Conservation (phyloP, 768 basidiomycete species). For the Crassisporium funariophilum region DNA sequence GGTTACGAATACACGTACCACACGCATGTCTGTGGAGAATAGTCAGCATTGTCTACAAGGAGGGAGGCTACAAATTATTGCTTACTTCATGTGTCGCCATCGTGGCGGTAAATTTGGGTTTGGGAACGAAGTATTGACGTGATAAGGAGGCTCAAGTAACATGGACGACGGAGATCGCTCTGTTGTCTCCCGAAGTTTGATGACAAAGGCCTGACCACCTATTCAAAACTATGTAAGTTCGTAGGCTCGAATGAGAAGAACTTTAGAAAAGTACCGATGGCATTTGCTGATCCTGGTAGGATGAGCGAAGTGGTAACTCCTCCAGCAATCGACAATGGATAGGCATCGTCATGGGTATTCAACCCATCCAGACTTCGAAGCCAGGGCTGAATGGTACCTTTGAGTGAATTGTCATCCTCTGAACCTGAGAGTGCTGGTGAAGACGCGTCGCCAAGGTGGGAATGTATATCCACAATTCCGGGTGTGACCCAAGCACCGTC, state of each 20-base stretch:
- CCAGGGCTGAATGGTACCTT: conserved; percentile 55
- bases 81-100: conserved; percentile 81
- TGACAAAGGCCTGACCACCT: conserved; percentile 41
- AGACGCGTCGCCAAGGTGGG: conserved; percentile 60
- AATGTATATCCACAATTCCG: conserved; percentile 70
- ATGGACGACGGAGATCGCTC: conserved; percentile 74
- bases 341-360: conserved; percentile 80
- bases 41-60: not conserved
- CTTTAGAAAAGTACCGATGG: conserved; percentile 47
- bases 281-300: conserved; percentile 72
- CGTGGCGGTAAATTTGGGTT: conserved; percentile 49
- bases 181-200: conserved; percentile 74
- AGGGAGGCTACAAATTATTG: not conserved
- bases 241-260: not conserved
- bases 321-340: conserved; percentile 68
- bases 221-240: not conserved
- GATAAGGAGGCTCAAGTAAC: conserved; percentile 75
- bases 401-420: conserved; percentile 56
- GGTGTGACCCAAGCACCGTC: conserved; percentile 79
- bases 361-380: conserved; percentile 76
- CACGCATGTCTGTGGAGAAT: conserved; percentile 51
- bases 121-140: conserved; percentile 51
- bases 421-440: conserved; percentile 55
- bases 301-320: conserved; percentile 80
- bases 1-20: conserved; percentile 37